Percentiles rank a stretch among this genome's conserved stretches.
Evolutionary conservation across 352 stramenopile genomes (phyloP).

Genomic region (Pythium scleroteichum): DNA sequence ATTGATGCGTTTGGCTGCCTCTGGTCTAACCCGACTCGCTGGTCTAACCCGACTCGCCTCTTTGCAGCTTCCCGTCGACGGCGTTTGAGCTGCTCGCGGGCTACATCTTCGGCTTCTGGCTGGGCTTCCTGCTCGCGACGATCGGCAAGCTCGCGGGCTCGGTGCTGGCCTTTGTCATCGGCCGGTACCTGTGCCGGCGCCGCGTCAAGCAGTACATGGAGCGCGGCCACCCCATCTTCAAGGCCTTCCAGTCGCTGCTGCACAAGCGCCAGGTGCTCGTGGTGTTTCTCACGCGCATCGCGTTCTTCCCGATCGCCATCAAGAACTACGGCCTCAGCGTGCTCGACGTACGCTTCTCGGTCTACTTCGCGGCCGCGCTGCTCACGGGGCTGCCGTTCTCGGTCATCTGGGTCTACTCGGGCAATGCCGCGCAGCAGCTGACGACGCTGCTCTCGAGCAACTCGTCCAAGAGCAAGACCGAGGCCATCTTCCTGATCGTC

Average conservation of each 20-base stretch:
- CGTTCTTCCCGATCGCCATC: slow-evolving; percentile 84
- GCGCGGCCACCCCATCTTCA: slow-evolving; percentile 66
- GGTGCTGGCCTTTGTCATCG: slow-evolving; percentile 67
- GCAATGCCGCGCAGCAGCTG: slow-evolving; percentile 66
- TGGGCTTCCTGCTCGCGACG: slow-evolving; percentile 60
- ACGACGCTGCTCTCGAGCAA: slow-evolving; percentile 44
- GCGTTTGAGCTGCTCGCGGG: slow-evolving; percentile 76
- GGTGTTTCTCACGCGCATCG: slow-evolving; percentile 76
- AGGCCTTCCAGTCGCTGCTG: slow-evolving; percentile 65
- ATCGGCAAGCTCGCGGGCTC: slow-evolving; percentile 70
- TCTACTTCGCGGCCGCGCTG: slow-evolving; percentile 68
- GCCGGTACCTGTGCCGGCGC: slow-evolving; percentile 60
- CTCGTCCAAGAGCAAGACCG: slow-evolving; percentile 41
- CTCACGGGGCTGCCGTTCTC: slow-evolving; percentile 72
- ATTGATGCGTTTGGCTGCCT: too few relatives aligned
- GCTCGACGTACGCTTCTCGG: slow-evolving; percentile 63
- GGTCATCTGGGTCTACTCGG: slow-evolving; percentile 77
- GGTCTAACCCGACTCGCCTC: too few relatives aligned
- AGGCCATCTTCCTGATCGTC: slow-evolving; percentile 60
- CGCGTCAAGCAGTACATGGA: slow-evolving; percentile 73
- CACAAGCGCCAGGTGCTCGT: slow-evolving; percentile 65
- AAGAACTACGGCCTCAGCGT: slow-evolving; percentile 88
- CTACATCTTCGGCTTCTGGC: slow-evolving; percentile 81
- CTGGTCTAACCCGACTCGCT: too few relatives aligned
- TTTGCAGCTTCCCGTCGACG: slow-evolving; percentile 64